Evolutionary conservation across 2,329 filamentous ascomycete species (phyloP), one percentile per base, ranked within the genome.

Genomic region (Lachnellula suecica): DNA sequence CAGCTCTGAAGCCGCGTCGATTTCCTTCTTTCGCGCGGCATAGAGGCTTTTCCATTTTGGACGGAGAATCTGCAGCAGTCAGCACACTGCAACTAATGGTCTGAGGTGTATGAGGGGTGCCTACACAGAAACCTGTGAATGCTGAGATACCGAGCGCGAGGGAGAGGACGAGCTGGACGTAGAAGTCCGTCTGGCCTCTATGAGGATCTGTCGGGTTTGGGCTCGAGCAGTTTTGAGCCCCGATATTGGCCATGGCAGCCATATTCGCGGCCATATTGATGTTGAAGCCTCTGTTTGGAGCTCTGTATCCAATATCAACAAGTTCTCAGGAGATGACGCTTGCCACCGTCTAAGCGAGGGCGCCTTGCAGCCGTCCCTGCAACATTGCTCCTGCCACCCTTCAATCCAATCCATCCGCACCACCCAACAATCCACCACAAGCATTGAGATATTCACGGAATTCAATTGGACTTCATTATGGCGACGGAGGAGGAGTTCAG

Each of bases 11-110:
- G 72, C 69, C 35, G 75, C 74, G 66, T 85, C 77, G 61, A 83
- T 83, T 58, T 88, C 85, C 63, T 86, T 85, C 72, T 92, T 94
- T 52, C 94, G 84, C 43, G 94, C 94, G 27, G 91, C 87, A 69
- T 97, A 99, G 1, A 99, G 80, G 20, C 85, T 81, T 44, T 89
- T 88, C 94, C 94, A 99, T 83, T 91, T 85, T 59, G 92, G 91
- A 44, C 94, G 87, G 23, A 99, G 76, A 44, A 91, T 75, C 89
- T 94, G 66, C 8, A 29, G n/a, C 9, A 17, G 53, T 73, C 34
- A 73, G 66, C 48, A 53, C 23, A 20, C 10, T 17, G 19, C 56
- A 49, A 40, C 48, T 43, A 22, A 29, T 17, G 35, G 10, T 41
- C 22, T 13, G 22, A 43, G 24, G 22, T 22, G 13, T 23, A 24